Evolutionary conservation across 1,284 basidiomycete genomes (phyloP), one percentile per base, ranked within the genome.

Genomic region (Tausonia pullulans): DNA sequence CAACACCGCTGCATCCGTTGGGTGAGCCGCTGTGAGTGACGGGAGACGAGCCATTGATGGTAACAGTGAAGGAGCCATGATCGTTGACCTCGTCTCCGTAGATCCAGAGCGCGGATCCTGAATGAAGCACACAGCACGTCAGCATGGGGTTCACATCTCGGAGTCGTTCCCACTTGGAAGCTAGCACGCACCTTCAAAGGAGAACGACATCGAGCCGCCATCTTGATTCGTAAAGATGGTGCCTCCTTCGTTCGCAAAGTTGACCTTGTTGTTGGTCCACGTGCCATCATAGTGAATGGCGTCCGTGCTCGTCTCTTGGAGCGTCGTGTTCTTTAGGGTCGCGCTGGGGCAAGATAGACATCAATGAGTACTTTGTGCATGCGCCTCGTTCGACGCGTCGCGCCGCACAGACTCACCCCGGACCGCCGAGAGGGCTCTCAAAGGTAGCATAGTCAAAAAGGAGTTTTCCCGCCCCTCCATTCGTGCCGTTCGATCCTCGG

Each of bases 11-110:
- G 27, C 27, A 27, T 27, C 27, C 27, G 27, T 27, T 27, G 27
- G 27, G 27, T 2, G 27, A 27, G 27, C 27, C 27, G 27, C 27
- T 27, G 27, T 27, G 27, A 27, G 27, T 27, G 39, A 71, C 73
- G 60, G 60, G 27, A 4, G 48, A 41, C 5, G 68, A 67, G 49
- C 69, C 71, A 68, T 78, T 75, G 63, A 77, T 60, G 5, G 53
- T 57, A 27, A 65, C 55, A 2, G 72, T 68, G 68, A 73, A 78
- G 51, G 60, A 60, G 43, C 76, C 76, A 69, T 78, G 76, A 65
- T 78, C 77, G 67, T 77, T 75, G 54, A 77, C 76, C 65, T 77
- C 74, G 65, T 78, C 77, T 27, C 77, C 77, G 68, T 74, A 77
- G 55, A 78, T 64, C 69, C 72, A 78, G 2, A 78, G 62, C 1